phyloP scores from a whole-genome alignment of 768 basidiomycete species.

The Sarcodon aspratus region DNA sequence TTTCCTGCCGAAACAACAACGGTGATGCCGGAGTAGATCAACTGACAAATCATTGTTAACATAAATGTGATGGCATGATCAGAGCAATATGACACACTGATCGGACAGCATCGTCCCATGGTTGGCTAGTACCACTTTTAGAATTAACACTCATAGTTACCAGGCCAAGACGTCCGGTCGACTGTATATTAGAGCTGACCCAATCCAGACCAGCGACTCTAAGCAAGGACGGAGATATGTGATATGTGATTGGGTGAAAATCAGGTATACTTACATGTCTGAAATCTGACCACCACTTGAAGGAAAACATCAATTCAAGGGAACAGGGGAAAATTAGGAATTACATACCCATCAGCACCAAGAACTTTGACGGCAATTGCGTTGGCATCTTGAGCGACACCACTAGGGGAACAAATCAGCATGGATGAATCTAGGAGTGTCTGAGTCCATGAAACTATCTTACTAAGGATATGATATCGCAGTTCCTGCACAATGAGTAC shows the following conservation, averaged over 20 bases:
- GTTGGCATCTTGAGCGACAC: conserved; percentile 10
- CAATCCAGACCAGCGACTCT: conserved; percentile 16
- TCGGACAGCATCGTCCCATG: conserved; percentile 11
- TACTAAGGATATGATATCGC: conserved; percentile 79
- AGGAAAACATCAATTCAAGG: no score
- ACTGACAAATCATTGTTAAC: no score
- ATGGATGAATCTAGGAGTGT: neutral
- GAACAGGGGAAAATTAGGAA: conserved; percentile 9
- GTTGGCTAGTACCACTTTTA: conserved; percentile 1
- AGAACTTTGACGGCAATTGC: conserved; percentile 13
- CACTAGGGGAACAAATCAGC: conserved; percentile 7
- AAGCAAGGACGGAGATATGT: neutral
- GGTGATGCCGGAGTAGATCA: no score
- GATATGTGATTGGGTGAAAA: neutral
- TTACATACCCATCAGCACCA: no score
- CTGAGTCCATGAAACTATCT: no score
- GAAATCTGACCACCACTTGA: conserved; percentile 56
- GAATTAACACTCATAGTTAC: conserved; percentile 10
- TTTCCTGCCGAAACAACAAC: conserved; percentile 9
- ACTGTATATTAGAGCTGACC: conserved; percentile 1
- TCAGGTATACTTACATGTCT: conserved; percentile 49
- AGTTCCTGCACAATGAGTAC: conserved; percentile 86
- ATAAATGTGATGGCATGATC: no score
- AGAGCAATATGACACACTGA: neutral
- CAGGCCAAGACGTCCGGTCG: conserved; percentile 6